Conservation (phyloP, 805 yeast species). For the Hanseniaspora occidentalis region DNA sequence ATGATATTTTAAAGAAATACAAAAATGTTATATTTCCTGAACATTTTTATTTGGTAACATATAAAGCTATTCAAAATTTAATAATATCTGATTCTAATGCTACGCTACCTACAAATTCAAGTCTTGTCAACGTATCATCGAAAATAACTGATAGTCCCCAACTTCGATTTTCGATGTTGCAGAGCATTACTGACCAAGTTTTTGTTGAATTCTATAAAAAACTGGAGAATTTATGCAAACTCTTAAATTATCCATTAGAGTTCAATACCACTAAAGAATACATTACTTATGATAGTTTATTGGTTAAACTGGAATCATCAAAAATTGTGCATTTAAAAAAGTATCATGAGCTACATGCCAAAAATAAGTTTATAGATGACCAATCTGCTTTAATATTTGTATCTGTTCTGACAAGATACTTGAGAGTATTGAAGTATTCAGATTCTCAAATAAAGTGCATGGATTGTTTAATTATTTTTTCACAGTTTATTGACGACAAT, state of each 20-base stretch:
- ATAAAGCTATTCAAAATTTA: constrained; percentile 15
- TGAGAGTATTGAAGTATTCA: constrained; percentile 14
- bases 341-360: neutral
- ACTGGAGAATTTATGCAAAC: too few species aligned
- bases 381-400: constrained; percentile 19
- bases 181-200: too few species aligned
- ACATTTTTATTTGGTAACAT: constrained; percentile 54
- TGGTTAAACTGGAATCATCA: neutral
- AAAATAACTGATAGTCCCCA: too few species aligned
- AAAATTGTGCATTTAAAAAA: neutral
- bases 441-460: constrained; percentile 38
- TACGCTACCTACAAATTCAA: too few species aligned
- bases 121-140: too few species aligned
- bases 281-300: too few species aligned
- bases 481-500: constrained; percentile 70
- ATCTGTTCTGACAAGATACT: constrained; percentile 16
- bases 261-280: too few species aligned
- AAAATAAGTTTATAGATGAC: constrained; percentile 9
- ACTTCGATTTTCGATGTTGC: too few species aligned
- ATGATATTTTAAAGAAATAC: constrained; percentile 38
- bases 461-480: constrained; percentile 61
- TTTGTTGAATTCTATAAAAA: too few species aligned
- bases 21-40: constrained; percentile 47
- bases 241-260: too few species aligned
- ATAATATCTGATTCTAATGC: neutral